Conservation (phyloP, 148 eudicot species). For the Salicornia ramosissima region DNA sequence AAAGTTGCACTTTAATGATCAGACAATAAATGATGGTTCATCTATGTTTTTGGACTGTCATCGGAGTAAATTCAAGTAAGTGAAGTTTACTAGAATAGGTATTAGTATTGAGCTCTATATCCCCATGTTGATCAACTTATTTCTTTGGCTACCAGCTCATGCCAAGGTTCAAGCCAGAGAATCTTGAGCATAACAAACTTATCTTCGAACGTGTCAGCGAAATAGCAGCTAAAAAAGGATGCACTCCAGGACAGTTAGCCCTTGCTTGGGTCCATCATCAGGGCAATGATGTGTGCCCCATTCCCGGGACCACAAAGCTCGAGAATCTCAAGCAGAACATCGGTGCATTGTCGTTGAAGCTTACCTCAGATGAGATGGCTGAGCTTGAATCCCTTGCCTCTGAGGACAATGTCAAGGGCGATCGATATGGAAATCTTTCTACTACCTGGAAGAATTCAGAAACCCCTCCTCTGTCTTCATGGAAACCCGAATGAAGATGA, state of each 20-base stretch:
- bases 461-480: slow-evolving; percentile 39
- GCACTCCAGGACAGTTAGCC: slow-evolving; percentile 37
- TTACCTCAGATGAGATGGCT: slow-evolving; percentile 31
- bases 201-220: slow-evolving; percentile 32
- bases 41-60: too few species aligned
- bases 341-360: slow-evolving; percentile 30
- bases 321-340: slow-evolving; percentile 40
- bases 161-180: slow-evolving; percentile 41
- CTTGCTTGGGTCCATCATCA: slow-evolving; percentile 45
- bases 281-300: slow-evolving; percentile 38
- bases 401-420: slow-evolving; percentile 30
- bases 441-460: slow-evolving; percentile 28
- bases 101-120: too few species aligned
- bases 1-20: too few species aligned
- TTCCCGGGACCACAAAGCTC: slow-evolving; percentile 43
- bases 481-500: slow-evolving; percentile 18
- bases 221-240: slow-evolving; percentile 32
- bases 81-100: too few species aligned
- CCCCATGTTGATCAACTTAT: not conserved
- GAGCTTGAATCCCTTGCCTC: slow-evolving; percentile 35
- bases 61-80: too few species aligned
- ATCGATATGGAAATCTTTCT: slow-evolving; percentile 4
- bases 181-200: slow-evolving; percentile 34
- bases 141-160: slow-evolving; percentile 14
- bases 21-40: too few species aligned